Conservation (phyloP, 306 rosid species). For the Cucurbita argyrosperma region DNA sequence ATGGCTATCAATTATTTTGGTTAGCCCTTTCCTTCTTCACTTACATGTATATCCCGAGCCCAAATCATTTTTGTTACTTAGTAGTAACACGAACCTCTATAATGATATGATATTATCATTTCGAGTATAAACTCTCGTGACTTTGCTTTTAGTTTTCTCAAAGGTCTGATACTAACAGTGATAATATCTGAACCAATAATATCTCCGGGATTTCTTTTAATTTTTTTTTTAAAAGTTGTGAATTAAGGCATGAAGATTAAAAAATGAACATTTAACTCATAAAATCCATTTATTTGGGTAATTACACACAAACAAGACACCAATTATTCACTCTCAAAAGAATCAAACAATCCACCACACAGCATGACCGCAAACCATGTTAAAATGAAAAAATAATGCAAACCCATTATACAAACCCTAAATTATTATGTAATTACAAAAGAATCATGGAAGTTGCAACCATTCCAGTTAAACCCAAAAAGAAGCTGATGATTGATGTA, state of each 20-base stretch:
- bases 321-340: not conserved
- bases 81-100: too few species aligned
- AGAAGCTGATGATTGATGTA: constrained; percentile 17
- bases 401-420: not conserved
- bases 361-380: not conserved
- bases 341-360: not conserved
- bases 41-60: not conserved
- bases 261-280: too few species aligned
- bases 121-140: too few species aligned
- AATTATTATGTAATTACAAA: constrained; percentile 15
- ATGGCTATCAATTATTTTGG: constrained; percentile 24
- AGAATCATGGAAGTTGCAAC: constrained; percentile 30
- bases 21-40: not conserved
- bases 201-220: too few species aligned
- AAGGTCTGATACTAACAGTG: too few species aligned
- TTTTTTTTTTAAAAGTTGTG: too few species aligned
- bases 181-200: too few species aligned
- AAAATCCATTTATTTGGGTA: too few species aligned
- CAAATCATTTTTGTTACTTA: too few species aligned
- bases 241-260: too few species aligned
- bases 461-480: constrained; percentile 39
- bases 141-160: too few species aligned
- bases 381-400: not conserved
- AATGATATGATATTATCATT: too few species aligned
- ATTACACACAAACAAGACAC: not conserved